Evolutionary conservation across 106 monocot genomes (phyloP).

Genomic region (Allium fistulosum): DNA sequence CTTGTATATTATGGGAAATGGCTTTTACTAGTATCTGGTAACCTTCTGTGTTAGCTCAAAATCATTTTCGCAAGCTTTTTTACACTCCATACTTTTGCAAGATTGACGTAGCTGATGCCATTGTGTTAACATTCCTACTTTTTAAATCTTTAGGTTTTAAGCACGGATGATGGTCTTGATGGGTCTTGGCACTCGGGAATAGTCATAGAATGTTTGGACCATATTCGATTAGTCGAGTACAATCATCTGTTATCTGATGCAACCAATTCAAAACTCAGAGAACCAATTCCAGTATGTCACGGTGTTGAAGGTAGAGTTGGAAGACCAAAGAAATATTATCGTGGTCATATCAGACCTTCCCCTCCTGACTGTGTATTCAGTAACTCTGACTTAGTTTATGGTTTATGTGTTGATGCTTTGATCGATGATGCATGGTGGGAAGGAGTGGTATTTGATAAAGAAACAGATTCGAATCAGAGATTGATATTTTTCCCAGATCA

Average conservation of each 20-base stretch:
- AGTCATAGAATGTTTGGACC: constrained; percentile 12
- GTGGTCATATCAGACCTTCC: constrained; percentile 38
- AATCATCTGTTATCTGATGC: constrained; percentile 33
- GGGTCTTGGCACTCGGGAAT: constrained; percentile 54
- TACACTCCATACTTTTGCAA: too few species aligned
- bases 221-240: constrained; percentile 29
- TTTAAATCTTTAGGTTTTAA: constrained; percentile 27
- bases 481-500: constrained; percentile 61
- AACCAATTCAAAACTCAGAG: constrained; percentile 23
- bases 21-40: neutral
- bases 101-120: neutral
- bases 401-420: constrained; percentile 61
- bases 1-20: neutral
- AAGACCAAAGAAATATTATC: constrained; percentile 7
- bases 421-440: constrained; percentile 70
- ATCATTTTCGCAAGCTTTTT: too few species aligned
- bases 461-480: constrained; percentile 20
- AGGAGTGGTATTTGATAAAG: constrained; percentile 52
- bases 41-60: neutral
- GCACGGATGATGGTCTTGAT: constrained; percentile 39
- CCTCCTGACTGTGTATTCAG: constrained; percentile 23
- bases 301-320: constrained; percentile 31
- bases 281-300: constrained; percentile 27
- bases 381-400: constrained; percentile 21
- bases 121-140: neutral